Percentiles rank a stretch among this genome's conserved stretches.
Conservation (phyloP, 495 filamentous ascomycete genomes). For the Aspergillus coremiiformis region DNA sequence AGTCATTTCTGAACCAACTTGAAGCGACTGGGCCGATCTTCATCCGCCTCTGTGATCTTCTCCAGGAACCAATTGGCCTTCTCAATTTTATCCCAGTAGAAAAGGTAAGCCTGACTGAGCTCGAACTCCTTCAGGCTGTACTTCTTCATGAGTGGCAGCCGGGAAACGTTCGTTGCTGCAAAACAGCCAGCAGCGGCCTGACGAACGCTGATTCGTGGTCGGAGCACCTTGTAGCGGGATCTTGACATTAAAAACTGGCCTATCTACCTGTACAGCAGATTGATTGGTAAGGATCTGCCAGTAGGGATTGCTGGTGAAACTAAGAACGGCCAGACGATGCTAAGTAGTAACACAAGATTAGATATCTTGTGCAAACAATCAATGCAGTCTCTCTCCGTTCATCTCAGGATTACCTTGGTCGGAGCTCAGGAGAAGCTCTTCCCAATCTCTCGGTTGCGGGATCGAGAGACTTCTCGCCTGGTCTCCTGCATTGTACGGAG, state of each 20-base stretch:
- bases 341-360: slow-evolving; percentile 9
- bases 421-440: slow-evolving; percentile 15
- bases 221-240: slow-evolving; percentile 76
- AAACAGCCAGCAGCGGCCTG: slow-evolving; percentile 88
- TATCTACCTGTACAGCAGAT: slow-evolving; percentile 48
- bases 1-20: slow-evolving; percentile 64
- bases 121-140: slow-evolving; percentile 73
- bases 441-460: slow-evolving; percentile 14
- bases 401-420: slow-evolving; percentile 11
- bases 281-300: slow-evolving; percentile 46
- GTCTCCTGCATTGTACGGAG: slow-evolving; percentile 16
- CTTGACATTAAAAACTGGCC: slow-evolving; percentile 72
- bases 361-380: background rate
- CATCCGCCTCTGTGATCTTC: slow-evolving; percentile 58
- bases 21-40: slow-evolving; percentile 59
- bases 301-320: slow-evolving; percentile 51
- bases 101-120: slow-evolving; percentile 80
- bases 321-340: slow-evolving; percentile 63
- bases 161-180: slow-evolving; percentile 79
- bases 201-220: slow-evolving; percentile 74
- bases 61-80: slow-evolving; percentile 87
- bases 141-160: slow-evolving; percentile 72
- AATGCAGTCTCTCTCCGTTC: background rate
- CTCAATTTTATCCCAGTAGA: slow-evolving; percentile 92
- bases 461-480: slow-evolving; percentile 9